Evolutionary conservation across 352 stramenopile genomes (phyloP).

Genomic region (Phytophthora pseudosyringae): DNA sequence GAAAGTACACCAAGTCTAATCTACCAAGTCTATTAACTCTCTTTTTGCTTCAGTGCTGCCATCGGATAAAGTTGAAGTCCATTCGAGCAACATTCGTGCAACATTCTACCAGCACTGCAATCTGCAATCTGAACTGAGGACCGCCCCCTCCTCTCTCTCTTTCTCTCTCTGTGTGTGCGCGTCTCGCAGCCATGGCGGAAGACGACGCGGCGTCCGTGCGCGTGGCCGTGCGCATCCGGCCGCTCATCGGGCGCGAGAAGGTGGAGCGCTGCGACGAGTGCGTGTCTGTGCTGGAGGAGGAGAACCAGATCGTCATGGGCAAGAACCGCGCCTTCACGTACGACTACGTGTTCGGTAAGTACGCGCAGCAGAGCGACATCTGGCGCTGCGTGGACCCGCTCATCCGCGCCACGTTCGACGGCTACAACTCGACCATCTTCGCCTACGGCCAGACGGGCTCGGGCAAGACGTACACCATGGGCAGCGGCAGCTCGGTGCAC

Average conservation of each 20-base stretch:
- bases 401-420: conserved; percentile 83
- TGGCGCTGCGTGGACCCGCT: conserved; percentile 86
- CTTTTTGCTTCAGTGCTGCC: no score
- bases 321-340: conserved; percentile 92
- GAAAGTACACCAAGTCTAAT: no score
- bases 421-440: conserved; percentile 92
- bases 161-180: neutral
- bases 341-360: conserved; percentile 90
- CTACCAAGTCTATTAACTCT: neutral
- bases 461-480: conserved; percentile 92
- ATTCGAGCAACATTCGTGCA: conserved; percentile 3
- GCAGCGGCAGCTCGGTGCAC: conserved; percentile 83
- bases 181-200: conserved; percentile 35
- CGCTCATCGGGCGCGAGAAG: conserved; percentile 89
- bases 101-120: conserved; percentile 19
- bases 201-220: conserved; percentile 73
- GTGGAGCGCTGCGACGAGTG: conserved; percentile 90
- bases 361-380: conserved; percentile 86
- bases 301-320: conserved; percentile 87
- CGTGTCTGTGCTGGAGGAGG: conserved; percentile 82
- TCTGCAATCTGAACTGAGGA: conserved; percentile 3
- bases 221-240: conserved; percentile 86
- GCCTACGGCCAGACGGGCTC: conserved; percentile 89
- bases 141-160: no score
- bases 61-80: conserved; percentile 7